Evolutionary conservation across 2,329 filamentous ascomycete species (phyloP), one percentile per base, ranked within the genome.

Genomic region (Venturia effusa): DNA sequence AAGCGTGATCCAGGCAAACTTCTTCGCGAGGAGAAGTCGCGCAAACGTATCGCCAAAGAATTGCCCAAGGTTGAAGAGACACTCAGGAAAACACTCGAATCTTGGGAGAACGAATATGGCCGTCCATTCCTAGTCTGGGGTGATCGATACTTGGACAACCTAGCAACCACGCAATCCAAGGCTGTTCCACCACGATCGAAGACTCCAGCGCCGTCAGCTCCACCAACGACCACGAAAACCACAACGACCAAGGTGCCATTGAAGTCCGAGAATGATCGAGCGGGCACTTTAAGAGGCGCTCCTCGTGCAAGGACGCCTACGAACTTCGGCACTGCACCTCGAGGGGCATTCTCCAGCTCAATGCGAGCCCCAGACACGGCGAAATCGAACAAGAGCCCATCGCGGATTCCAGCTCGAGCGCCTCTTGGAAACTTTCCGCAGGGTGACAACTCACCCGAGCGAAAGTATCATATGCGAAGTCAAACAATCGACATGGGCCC

Each of bases 11-110:
- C 94, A 2, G 93, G 92, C 61, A 94, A 96, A 77, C 82, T 99
- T 19, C 81, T 99, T 62, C 84, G 94, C 37, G 94, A 99, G 73
- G 94, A 99, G 78, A 99, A 97, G 83, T 96, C 96, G 90, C 87
- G 94, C 66, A 99, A 99, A 83, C 84, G 92, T 65, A 97, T 99
- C 67, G 84, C 92, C 32, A 99, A 97, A 75, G 94, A 99, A 72
- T 80, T 99, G 37, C 94, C 94, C 64, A 97, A 96, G 78, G 83
- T 99, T 54, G 87, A 93, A 65, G 83, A 83, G 0, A 92, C 97
- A n/a, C 78, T 99, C 65, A 84, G 84, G 68, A 93, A 87, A 73
- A 81, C 84, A n/a, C 82, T 99, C 34, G 89, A 93, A 72, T 79
- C 82, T 57, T 99, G 91, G 87, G 94, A 99, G 73, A 88, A 96